Percentiles rank a stretch among this genome's conserved stretches.
These are phyloP conservation scores for Rosa multiflora DNA, from an alignment of 306 rosid genomes.

Conservation along the genomic window DNA sequence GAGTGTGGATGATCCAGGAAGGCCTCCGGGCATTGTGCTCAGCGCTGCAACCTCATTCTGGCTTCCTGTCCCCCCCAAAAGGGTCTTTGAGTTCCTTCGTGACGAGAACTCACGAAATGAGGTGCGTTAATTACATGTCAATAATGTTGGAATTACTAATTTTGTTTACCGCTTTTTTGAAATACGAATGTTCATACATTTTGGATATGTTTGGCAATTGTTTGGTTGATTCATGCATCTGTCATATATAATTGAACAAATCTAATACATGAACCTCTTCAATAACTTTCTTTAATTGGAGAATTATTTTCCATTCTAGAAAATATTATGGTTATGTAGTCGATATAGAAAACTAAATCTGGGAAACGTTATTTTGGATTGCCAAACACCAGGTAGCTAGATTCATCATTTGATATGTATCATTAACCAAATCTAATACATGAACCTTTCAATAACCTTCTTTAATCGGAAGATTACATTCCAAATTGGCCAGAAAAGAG, in stretches of 20 bases:
- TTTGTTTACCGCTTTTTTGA: not conserved
- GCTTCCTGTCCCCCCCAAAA: conserved; percentile 86
- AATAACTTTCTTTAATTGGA: not conserved
- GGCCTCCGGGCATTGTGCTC: conserved; percentile 93
- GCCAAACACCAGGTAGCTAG: not conserved
- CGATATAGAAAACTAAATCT: not conserved
- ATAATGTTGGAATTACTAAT: not conserved
- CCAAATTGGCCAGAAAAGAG: not conserved
- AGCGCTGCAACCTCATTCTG: conserved; percentile 98
- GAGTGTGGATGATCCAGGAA: conserved; percentile 92
- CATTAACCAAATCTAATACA: not conserved
- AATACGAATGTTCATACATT: not conserved
- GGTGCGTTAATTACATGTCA: conserved; percentile 37
- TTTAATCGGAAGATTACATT: not conserved
- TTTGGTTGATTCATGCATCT: not conserved
- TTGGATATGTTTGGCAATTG: not conserved
- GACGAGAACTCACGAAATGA: conserved; percentile 87
- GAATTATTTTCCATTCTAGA: not conserved
- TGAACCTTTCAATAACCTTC: not conserved
- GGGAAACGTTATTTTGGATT: not conserved
- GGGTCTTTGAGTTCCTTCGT: conserved; percentile 88
- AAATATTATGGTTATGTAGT: not conserved
- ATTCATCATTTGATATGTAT: not conserved
- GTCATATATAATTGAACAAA: not conserved
- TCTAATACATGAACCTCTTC: not conserved